Evolutionary conservation across 2,329 filamentous ascomycete species (phyloP).

Genomic region (Diaporthe batatas): DNA sequence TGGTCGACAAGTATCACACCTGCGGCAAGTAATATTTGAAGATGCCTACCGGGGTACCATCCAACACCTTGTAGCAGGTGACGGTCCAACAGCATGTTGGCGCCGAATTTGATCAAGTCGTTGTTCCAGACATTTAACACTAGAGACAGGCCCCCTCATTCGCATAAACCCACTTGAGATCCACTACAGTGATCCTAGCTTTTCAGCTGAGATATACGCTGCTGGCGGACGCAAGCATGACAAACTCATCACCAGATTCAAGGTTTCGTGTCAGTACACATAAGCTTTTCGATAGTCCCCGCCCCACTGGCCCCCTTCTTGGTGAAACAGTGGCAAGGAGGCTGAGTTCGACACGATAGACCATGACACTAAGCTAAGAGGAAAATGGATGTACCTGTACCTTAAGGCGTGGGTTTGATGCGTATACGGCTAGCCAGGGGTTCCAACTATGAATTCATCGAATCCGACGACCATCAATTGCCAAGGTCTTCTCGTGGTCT

Average conservation of each 20-base stretch:
- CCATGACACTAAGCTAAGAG: too few species aligned
- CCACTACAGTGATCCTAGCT: slow-evolving; percentile 30
- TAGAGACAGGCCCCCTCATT: slow-evolving; percentile 19
- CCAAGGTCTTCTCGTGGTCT: slow-evolving; percentile 33
- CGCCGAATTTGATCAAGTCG: background rate
- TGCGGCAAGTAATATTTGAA: background rate
- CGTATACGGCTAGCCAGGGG: too few species aligned
- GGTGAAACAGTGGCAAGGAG: background rate
- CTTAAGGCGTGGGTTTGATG: too few species aligned
- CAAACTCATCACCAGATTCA: slow-evolving; percentile 25
- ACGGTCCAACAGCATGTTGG: background rate
- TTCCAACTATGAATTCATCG: too few species aligned
- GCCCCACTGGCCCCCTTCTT: background rate
- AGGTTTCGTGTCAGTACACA: background rate
- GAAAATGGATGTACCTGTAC: too few species aligned
- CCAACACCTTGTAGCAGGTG: background rate
- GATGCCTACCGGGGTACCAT: background rate
- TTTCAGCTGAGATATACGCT: slow-evolving; percentile 32
- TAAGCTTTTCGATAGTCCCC: background rate
- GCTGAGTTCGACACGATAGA: slow-evolving; percentile 21
- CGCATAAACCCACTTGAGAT: slow-evolving; percentile 36
- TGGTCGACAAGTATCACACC: slow-evolving; percentile 7
- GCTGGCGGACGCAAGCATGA: slow-evolving; percentile 30
- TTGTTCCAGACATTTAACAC: background rate
- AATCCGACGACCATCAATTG: slow-evolving; percentile 4